phyloP scores from a whole-genome alignment of 164 flowering plant genomes.

The Litsea cubeba region DNA sequence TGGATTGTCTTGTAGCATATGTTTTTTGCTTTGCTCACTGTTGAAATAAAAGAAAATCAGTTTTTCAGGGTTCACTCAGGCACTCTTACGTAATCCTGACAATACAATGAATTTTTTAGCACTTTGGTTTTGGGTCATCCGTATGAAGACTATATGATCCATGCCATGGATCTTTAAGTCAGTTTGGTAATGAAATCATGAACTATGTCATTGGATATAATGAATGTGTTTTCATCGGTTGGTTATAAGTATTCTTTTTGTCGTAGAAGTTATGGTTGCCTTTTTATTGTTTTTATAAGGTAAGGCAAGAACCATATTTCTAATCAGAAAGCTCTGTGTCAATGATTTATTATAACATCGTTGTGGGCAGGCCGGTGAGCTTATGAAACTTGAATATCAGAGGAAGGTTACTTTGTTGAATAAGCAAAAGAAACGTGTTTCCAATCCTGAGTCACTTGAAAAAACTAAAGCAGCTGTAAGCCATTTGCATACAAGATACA shows the following conservation, averaged over 20 bases:
- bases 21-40: not conserved
- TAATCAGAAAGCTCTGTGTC: not conserved
- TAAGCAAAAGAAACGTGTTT: constrained; percentile 71
- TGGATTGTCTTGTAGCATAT: not conserved
- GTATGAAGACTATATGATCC: not conserved
- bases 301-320: not conserved
- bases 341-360: not conserved
- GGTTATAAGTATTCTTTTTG: too few relatives aligned
- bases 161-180: not conserved
- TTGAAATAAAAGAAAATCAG: not conserved
- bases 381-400: constrained; percentile 84
- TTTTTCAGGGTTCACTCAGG: not conserved
- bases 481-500: constrained; percentile 88
- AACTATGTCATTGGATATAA: too few relatives aligned
- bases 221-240: too few relatives aligned
- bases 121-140: not conserved
- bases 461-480: constrained; percentile 92
- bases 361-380: constrained; percentile 74
- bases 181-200: not conserved
- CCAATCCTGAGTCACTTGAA: constrained; percentile 62
- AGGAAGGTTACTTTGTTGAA: constrained; percentile 67
- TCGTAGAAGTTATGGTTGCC: too few relatives aligned
- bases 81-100: not conserved
- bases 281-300: too few relatives aligned
- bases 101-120: not conserved